Base-by-base conservation (phyloP, 257 asterid species). In the Gardenia jasminoides region DNA sequence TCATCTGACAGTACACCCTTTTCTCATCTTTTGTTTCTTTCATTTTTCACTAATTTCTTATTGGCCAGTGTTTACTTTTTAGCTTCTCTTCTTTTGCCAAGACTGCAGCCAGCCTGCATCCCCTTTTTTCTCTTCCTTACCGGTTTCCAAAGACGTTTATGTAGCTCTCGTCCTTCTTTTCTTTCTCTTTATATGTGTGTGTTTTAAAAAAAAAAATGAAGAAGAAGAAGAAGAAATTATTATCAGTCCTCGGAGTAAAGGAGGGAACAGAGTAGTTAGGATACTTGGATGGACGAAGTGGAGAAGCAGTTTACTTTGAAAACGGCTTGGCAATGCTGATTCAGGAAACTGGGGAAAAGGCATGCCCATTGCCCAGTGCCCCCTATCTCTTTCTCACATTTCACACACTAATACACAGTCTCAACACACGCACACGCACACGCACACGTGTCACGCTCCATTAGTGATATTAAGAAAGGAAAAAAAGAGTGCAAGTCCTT, bases 201-300 rank as follows among this genome's bases (percentile, higher is more conserved):
- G 12, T 11, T n/a, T n/a, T n/a, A n/a, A 46, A 46, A 46, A 46
- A 46, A 46, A 7, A 46, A 46, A 46, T 2, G 6, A 46, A 46
- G 12, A 46, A 46, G 41, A 36, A 36, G 41, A 36, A 36, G 41
- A 36, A 36, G 41, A 36, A 36, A 68, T 19, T 19, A 68, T 39
- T 10, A 36, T 36, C 44, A 16, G n/a, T 67, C 24, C 41, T 36
- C 41, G 41, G 41, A 36, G 41, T 36, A 4, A 64, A 41, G 69
- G 36, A 61, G 39, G 69, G 9, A 22, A 65, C 69, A 12, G 20
- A 65, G 43, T 28, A 30, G 10, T 65, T 28, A 1, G 41, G 39
- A n/a, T 17, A 36, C 76, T 41, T 72, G 54, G 67, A 52, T 22
- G 77, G 77, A 33, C 77, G 56, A 66, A 56, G 33, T 74, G 67